Evolutionary conservation across 768 basidiomycete genomes (phyloP).

Genomic region (Phaeotremella skinneri): DNA sequence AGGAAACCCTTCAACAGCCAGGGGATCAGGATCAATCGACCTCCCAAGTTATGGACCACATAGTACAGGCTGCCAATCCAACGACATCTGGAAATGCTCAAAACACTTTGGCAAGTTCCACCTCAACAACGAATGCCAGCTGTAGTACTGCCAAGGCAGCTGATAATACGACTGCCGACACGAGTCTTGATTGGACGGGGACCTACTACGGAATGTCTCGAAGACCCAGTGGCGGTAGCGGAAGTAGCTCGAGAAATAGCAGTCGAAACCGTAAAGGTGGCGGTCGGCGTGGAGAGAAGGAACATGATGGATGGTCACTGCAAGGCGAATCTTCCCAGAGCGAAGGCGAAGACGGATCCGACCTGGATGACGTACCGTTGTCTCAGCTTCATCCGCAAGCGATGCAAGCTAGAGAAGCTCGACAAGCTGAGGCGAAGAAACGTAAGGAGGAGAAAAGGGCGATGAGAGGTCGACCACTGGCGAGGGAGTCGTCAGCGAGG

Average conservation of each 20-base stretch:
- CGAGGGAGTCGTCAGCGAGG: constrained; percentile 14
- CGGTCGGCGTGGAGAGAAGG: constrained; percentile 5
- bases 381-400: constrained; percentile 45
- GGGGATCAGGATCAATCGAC: not conserved
- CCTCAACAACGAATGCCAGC: not conserved
- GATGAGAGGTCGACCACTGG: constrained; percentile 5
- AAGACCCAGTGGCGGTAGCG: constrained; percentile 5
- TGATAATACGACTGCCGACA: not conserved
- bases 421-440: constrained; percentile 9
- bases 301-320: constrained; percentile 2
- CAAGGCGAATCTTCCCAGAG: not conserved
- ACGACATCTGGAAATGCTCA: not conserved
- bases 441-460: constrained; percentile 7
- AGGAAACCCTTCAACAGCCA: not conserved
- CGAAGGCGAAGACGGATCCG: not conserved
- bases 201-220: constrained; percentile 5
- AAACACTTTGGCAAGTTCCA: not conserved
- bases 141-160: not conserved
- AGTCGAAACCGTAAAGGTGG: constrained; percentile 13
- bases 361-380: constrained; percentile 39
- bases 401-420: constrained; percentile 28
- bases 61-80: not conserved
- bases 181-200: not conserved
- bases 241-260: constrained; percentile 13
- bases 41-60: not conserved